phyloP scores from a whole-genome alignment of 768 basidiomycete species.

The Stropharia rugosoannulata region DNA sequence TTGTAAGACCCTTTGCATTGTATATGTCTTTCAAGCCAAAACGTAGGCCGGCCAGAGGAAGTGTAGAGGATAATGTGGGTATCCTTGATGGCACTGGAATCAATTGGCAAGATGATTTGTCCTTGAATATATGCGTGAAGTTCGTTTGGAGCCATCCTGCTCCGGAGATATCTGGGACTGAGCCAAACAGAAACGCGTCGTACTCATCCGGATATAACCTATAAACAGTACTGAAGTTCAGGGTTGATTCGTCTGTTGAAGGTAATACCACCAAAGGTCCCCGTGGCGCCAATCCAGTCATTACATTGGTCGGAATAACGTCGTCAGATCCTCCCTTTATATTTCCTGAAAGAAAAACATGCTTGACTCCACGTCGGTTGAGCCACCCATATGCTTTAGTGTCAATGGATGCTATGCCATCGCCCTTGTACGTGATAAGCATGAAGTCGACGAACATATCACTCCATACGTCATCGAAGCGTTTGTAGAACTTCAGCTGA shows the following conservation, averaged over 20 bases:
- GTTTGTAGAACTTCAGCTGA: constrained; percentile 20
- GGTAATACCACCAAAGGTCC: constrained; percentile 28
- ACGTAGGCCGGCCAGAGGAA: constrained; percentile 43
- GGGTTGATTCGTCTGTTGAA: not conserved
- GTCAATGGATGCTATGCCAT: constrained; percentile 21
- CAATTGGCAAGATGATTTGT: constrained; percentile 22
- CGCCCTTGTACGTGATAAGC: constrained; percentile 28
- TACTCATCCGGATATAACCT: constrained; percentile 42
- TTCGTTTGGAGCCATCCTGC: constrained; percentile 34
- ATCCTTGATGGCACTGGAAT: constrained; percentile 52
- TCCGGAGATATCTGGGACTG: constrained; percentile 30
- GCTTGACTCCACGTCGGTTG: constrained; percentile 17
- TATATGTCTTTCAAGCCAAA: constrained; percentile 49
- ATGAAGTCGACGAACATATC: constrained; percentile 25
- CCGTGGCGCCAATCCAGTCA: constrained; percentile 18
- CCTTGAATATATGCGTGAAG: constrained; percentile 22
- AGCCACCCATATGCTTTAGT: constrained; percentile 27
- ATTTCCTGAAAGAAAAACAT: constrained; percentile 21
- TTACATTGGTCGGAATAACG: constrained; percentile 6
- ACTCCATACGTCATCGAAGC: constrained; percentile 34
- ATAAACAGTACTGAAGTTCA: constrained; percentile 27
- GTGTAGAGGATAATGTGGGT: constrained; percentile 20
- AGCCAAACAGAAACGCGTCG: constrained; percentile 42
- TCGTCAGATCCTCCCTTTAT: constrained; percentile 18
- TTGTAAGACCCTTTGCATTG: constrained; percentile 31